A percentile compares a stretch with the other conserved stretches of the same genome.
These are phyloP conservation scores for Neocallimastix lanati DNA, from an alignment of 192 early-diverging fungal species.

Conservation along the genomic window DNA sequence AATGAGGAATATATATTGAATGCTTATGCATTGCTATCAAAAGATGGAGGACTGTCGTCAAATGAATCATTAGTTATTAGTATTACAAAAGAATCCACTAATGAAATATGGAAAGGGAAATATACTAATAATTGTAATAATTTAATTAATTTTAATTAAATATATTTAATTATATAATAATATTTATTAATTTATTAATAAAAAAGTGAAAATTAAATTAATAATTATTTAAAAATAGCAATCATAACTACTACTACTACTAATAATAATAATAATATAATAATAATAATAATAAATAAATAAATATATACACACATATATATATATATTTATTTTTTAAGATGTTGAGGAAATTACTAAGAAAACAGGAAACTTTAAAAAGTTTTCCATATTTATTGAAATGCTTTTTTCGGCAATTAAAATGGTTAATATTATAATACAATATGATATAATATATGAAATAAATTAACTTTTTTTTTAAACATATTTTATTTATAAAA, in stretches of 20 bases:
- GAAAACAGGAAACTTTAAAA: conserved; percentile 37
- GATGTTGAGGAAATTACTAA: conserved; percentile 28
- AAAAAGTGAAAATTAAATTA: too few relatives aligned
- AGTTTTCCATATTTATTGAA: conserved; percentile 24
- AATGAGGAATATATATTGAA: background rate
- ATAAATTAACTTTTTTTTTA: too few relatives aligned
- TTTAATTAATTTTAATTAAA: background rate
- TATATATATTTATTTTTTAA: conserved; percentile 1
- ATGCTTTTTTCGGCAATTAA: conserved; percentile 18
- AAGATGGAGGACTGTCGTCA: background rate
- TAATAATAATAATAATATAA: background rate
- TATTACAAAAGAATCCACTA: background rate
- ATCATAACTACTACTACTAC: too few relatives aligned
- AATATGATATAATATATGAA: background rate
- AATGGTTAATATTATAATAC: conserved; percentile 5
- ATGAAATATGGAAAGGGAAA: background rate
- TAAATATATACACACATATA: too few relatives aligned
- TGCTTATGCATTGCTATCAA: background rate
- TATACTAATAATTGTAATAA: background rate
- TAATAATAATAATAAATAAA: too few relatives aligned
- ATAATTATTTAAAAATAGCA: too few relatives aligned
- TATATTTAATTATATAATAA: too few relatives aligned
- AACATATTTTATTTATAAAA: too few relatives aligned
- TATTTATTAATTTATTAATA: too few relatives aligned
- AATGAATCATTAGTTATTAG: background rate